Percentiles rank a stretch among this genome's conserved stretches.
Evolutionary conservation across 257 asterid genomes (phyloP).

Genomic region (Scutellaria barbata): DNA sequence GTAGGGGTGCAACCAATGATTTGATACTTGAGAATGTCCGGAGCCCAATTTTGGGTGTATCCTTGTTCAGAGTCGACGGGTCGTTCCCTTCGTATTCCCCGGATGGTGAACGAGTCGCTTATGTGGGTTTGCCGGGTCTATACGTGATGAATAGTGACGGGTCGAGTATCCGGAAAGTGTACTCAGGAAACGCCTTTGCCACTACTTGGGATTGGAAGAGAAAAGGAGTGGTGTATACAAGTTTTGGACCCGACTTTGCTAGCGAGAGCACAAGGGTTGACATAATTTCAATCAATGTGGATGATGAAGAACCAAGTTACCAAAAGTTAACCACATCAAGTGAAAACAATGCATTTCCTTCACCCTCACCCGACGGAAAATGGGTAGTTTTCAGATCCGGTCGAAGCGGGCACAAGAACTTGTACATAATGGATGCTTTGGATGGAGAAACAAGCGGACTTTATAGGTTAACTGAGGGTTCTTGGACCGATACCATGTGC

Average conservation of each 20-base stretch:
- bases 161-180: slow-evolving; percentile 60
- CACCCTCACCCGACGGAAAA: slow-evolving; percentile 91
- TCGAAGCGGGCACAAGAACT: slow-evolving; percentile 79
- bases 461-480: slow-evolving; percentile 60
- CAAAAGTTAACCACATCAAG: slow-evolving; percentile 64
- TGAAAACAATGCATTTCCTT: slow-evolving; percentile 83
- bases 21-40: slow-evolving; percentile 61
- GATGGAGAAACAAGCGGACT: slow-evolving; percentile 72
- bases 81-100: slow-evolving; percentile 87
- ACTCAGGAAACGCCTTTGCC: slow-evolving; percentile 53
- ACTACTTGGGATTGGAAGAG: slow-evolving; percentile 89
- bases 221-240: slow-evolving; percentile 80
- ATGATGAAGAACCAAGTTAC: slow-evolving; percentile 55
- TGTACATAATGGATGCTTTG: slow-evolving; percentile 84
- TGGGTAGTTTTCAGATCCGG: slow-evolving; percentile 89
- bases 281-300: slow-evolving; percentile 71
- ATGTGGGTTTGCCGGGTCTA: slow-evolving; percentile 60
- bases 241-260: slow-evolving; percentile 77
- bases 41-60: slow-evolving; percentile 55
- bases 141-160: slow-evolving; percentile 80
- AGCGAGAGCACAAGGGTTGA: slow-evolving; percentile 78
- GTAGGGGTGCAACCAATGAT: slow-evolving; percentile 59
- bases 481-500: slow-evolving; percentile 93
- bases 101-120: slow-evolving; percentile 69
- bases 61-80: slow-evolving; percentile 79